Evolutionary conservation across 208 protist genomes (phyloP).

Genomic region (Polymyxa betae): DNA sequence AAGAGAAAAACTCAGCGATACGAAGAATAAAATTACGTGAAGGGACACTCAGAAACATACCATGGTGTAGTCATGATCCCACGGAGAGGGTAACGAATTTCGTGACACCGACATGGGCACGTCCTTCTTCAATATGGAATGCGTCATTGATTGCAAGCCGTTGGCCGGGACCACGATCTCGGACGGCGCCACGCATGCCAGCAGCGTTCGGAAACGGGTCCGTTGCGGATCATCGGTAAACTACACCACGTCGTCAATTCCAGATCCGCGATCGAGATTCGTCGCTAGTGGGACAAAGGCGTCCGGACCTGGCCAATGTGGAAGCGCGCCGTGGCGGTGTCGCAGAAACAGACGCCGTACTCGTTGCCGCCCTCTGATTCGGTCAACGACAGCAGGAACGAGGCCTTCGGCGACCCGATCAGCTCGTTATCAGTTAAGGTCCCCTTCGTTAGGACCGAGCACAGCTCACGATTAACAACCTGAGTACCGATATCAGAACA

Average conservation of each 20-base stretch:
- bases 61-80: too few relatives aligned
- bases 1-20: too few relatives aligned
- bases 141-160: background rate
- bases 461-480: slow-evolving; percentile 32
- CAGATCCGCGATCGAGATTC: too few relatives aligned
- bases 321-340: slow-evolving; percentile 9
- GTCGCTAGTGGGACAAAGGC: background rate
- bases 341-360: slow-evolving; percentile 41
- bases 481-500: too few relatives aligned
- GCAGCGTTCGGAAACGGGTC: slow-evolving; percentile 47
- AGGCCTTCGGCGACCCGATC: slow-evolving; percentile 42
- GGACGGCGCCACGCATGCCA: background rate
- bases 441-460: slow-evolving; percentile 44
- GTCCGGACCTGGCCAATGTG: background rate
- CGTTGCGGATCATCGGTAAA: slow-evolving; percentile 53
- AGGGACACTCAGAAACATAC: too few relatives aligned
- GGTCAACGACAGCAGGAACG: slow-evolving; percentile 23
- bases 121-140: slow-evolving; percentile 52
- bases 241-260: background rate
- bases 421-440: slow-evolving; percentile 20
- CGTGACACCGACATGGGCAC: too few relatives aligned
- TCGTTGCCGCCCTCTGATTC: slow-evolving; percentile 38
- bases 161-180: slow-evolving; percentile 13
- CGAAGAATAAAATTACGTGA: too few relatives aligned
- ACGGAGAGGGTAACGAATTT: too few relatives aligned